Evolutionary conservation across 2,329 filamentous ascomycete species (phyloP), one percentile per base, ranked within the genome.

Genomic region (Fusarium xylarioides): DNA sequence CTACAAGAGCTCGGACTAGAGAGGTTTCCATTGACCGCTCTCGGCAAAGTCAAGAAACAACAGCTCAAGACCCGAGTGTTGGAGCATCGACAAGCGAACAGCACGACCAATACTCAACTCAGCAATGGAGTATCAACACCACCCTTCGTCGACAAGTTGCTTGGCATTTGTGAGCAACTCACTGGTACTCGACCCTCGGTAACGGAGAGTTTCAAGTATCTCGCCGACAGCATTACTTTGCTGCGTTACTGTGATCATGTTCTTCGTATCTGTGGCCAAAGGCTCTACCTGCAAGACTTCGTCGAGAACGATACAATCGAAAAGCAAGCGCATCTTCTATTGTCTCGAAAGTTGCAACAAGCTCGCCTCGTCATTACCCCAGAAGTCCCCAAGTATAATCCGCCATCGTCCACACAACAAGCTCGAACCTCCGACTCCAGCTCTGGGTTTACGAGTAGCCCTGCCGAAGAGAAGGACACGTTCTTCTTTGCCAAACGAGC

Each of bases 11-110:
- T 87, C 0, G 81, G 79, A 1, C 53, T 86, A 1, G 74, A 81
- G 1, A 73, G 66, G 4, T 82, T 84, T 62, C 85, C 85, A 1
- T 76, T 78, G 30, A 86, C 85, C 4, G 78, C 82, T 3, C 81
- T 85, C 16, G 84, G 85, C 4, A 87, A 87, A 65, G 79, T 85
- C 9, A 82, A 82, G 66, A 86, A 85, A 60, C 79, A 80, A 3
- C 72, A 82, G 14, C 73, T 87, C 30, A 80, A 68, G 34, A 52
- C 66, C 6, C 46, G 55, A 12, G 71, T 83, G 5, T 21, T 71
- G 10, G 59, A 71, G 7, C 54, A 78, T n/a, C 53, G 63, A 14
- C 54, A 68, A 30, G 14, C 21, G 26, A 57, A 53, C 9, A 44
- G 14, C 7, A 14, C 52, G 1, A 28, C 40, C 18, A 53, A 75